Evolutionary conservation across 495 filamentous ascomycete species (phyloP).

Genomic region (Penicillium macrosclerotiorum): DNA sequence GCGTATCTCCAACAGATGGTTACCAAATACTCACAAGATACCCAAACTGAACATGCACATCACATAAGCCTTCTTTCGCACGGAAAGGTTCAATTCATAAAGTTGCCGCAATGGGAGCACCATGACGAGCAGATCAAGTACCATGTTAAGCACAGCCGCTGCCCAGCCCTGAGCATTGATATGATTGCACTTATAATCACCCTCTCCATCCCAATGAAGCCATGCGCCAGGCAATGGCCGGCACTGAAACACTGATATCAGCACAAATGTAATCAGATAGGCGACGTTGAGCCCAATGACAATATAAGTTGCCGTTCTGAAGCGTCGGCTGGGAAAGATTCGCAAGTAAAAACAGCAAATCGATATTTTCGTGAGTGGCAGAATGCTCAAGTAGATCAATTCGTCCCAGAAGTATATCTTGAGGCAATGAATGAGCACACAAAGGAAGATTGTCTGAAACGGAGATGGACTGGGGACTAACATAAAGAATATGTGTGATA

Average conservation of each 20-base stretch:
- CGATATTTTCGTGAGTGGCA: slow-evolving; percentile 39
- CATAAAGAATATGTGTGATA: slow-evolving; percentile 39
- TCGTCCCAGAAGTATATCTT: slow-evolving; percentile 35
- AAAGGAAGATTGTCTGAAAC: too few species aligned
- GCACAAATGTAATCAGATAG: slow-evolving; percentile 37
- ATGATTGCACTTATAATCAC: slow-evolving; percentile 38
- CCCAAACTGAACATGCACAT: slow-evolving; percentile 39
- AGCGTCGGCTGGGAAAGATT: slow-evolving; percentile 36
- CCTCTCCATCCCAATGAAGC: slow-evolving; percentile 38
- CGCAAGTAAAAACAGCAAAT: slow-evolving; percentile 41
- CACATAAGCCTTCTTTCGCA: slow-evolving; percentile 29
- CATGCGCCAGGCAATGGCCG: slow-evolving; percentile 39
- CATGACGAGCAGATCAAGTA: slow-evolving; percentile 47
- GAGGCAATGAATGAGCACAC: not conserved
- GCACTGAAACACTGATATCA: slow-evolving; percentile 45
- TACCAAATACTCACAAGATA: slow-evolving; percentile 27
- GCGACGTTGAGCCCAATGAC: slow-evolving; percentile 36
- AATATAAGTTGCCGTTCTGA: slow-evolving; percentile 28
- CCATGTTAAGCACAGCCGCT: slow-evolving; percentile 42
- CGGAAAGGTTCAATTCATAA: slow-evolving; percentile 27
- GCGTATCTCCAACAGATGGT: not conserved
- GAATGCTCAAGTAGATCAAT: slow-evolving; percentile 32
- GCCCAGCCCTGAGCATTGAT: slow-evolving; percentile 42
- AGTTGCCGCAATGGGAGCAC: slow-evolving; percentile 38
- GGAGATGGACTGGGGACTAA: slow-evolving; percentile 12